phyloP scores from a whole-genome alignment of 2,329 filamentous ascomycete genomes.

The Zymoseptoria brevis region DNA sequence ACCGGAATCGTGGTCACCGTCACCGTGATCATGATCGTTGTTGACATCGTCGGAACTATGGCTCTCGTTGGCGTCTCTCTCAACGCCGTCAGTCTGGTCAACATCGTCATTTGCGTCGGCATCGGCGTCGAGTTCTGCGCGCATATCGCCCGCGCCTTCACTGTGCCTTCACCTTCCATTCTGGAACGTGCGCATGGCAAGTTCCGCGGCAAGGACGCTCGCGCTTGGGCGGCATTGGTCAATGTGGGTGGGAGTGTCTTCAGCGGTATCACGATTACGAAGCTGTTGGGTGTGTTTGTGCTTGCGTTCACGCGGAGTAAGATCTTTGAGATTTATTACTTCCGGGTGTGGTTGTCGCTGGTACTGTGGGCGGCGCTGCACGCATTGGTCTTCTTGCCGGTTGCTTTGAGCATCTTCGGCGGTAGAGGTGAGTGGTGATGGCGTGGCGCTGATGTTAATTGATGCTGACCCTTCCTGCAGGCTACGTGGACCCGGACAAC shows the following conservation, averaged over 20 bases:
- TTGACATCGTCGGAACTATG: conserved; percentile 95
- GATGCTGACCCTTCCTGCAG: conserved; percentile 30
- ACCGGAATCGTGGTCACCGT: conserved; percentile 76
- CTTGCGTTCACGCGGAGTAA: conserved; percentile 92
- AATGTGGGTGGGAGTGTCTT: conserved; percentile 94
- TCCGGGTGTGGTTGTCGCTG: conserved; percentile 88
- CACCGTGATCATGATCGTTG: conserved; percentile 86
- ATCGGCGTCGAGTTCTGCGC: conserved; percentile 97
- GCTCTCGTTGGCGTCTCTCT: conserved; percentile 78
- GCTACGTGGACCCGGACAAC: conserved; percentile 79
- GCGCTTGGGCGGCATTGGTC: conserved; percentile 86
- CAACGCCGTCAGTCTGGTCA: conserved; percentile 92
- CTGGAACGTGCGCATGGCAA: conserved; percentile 69
- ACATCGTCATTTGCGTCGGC: conserved; percentile 92
- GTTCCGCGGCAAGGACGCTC: conserved; percentile 73
- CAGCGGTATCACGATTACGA: conserved; percentile 92
- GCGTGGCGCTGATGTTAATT: neutral
- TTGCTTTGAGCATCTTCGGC: conserved; percentile 76
- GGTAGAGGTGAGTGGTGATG: conserved; percentile 54
- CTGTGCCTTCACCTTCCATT: conserved; percentile 76
- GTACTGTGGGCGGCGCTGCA: conserved; percentile 84
- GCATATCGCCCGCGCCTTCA: conserved; percentile 91
- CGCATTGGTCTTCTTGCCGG: conserved; percentile 83
- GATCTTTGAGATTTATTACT: conserved; percentile 99
- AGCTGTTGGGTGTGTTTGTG: conserved; percentile 83